A percentile compares a stretch with the other conserved stretches of the same genome.
These are phyloP conservation scores for Aquilaria sinensis DNA, from an alignment of 345 rosid species.

Conservation along the genomic window DNA sequence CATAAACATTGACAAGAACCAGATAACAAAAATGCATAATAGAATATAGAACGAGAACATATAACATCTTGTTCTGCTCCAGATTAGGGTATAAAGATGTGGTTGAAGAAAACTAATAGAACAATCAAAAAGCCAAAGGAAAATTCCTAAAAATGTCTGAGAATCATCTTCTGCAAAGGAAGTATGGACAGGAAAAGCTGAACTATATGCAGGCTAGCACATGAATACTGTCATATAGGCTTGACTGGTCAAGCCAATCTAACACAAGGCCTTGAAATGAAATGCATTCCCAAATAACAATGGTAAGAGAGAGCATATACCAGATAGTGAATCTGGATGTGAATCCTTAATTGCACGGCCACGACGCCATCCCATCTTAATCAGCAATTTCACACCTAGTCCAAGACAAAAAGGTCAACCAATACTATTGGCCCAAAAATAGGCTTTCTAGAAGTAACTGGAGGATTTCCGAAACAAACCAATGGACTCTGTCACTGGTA, in stretches of 20 bases:
- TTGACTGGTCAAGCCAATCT: neutral
- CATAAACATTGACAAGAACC: too few relatives aligned
- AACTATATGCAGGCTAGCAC: too few relatives aligned
- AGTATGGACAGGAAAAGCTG: too few relatives aligned
- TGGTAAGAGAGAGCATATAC: slow-evolving; percentile 18
- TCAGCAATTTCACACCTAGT: slow-evolving; percentile 76
- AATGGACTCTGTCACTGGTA: slow-evolving; percentile 86
- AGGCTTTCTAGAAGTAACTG: neutral
- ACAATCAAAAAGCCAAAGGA: too few relatives aligned
- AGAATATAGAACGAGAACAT: too few relatives aligned
- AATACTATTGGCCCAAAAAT: slow-evolving; percentile 5
- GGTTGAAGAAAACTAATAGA: too few relatives aligned
- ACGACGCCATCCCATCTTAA: slow-evolving; percentile 95
- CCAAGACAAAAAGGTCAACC: slow-evolving; percentile 15
- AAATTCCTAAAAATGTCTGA: too few relatives aligned
- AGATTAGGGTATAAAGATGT: too few relatives aligned
- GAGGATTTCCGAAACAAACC: slow-evolving; percentile 45
- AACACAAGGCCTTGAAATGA: neutral
- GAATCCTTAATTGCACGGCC: slow-evolving; percentile 83
- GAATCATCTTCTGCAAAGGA: too few relatives aligned
- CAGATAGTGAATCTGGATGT: slow-evolving; percentile 44
- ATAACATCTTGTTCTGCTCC: too few relatives aligned
- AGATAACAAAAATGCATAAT: too few relatives aligned
- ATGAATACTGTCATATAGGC: too few relatives aligned
- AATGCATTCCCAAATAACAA: neutral